phyloP scores from a whole-genome alignment of 179 eudicot species.

The Silene vulgaris region DNA sequence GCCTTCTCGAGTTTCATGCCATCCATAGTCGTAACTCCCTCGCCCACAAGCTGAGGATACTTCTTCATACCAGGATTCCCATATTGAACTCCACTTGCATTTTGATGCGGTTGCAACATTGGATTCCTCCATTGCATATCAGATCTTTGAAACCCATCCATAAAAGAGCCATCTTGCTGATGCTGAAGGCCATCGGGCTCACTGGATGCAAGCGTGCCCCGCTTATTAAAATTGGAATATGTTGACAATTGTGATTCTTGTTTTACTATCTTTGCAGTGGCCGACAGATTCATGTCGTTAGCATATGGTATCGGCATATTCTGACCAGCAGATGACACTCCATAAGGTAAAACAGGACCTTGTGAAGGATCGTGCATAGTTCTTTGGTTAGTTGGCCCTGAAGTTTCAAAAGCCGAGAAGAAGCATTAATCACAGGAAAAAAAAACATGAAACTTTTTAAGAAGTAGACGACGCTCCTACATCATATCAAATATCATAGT shows the following conservation, averaged over 20 bases:
- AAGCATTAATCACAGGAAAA: slow-evolving; percentile 24
- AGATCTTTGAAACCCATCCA: slow-evolving; percentile 52
- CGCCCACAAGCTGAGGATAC: slow-evolving; percentile 60
- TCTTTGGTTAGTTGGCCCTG: slow-evolving; percentile 52
- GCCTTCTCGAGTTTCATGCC: slow-evolving; percentile 50
- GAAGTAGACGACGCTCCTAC: background rate
- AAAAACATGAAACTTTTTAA: slow-evolving; percentile 10
- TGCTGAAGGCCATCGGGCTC: slow-evolving; percentile 53
- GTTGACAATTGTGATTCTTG: slow-evolving; percentile 65
- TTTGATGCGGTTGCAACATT: slow-evolving; percentile 49
- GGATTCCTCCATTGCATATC: slow-evolving; percentile 73
- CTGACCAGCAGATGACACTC: slow-evolving; percentile 48
- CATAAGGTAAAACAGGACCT: slow-evolving; percentile 38
- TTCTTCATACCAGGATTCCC: slow-evolving; percentile 57
- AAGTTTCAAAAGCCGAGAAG: slow-evolving; percentile 42
- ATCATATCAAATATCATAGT: slow-evolving; percentile 23
- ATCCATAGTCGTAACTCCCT: slow-evolving; percentile 58
- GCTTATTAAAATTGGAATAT: slow-evolving; percentile 44
- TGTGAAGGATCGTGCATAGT: slow-evolving; percentile 46
- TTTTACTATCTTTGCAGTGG: slow-evolving; percentile 56
- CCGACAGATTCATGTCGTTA: slow-evolving; percentile 39
- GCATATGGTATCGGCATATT: slow-evolving; percentile 47
- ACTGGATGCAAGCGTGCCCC: slow-evolving; percentile 42
- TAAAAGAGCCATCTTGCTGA: slow-evolving; percentile 46
- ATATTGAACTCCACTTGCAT: slow-evolving; percentile 53